Conservation (phyloP, 2,329 filamentous ascomycete species). For the Aureobasidium leucospermi region DNA sequence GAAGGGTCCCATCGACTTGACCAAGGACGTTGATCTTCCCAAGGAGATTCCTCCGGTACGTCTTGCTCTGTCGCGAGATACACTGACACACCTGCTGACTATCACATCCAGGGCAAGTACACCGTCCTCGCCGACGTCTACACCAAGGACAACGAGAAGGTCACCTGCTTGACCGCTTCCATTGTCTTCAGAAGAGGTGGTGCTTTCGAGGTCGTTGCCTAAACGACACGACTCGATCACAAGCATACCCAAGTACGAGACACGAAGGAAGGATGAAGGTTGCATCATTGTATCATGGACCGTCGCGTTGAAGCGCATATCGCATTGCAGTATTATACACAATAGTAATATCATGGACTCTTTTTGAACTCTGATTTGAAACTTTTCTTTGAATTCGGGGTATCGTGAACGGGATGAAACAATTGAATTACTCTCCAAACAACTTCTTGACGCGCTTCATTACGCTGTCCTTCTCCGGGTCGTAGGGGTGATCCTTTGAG, state of each 20-base stretch:
- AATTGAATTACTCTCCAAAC: constrained; percentile 54
- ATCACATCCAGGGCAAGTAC: constrained; percentile 89
- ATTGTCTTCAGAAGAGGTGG: constrained; percentile 52
- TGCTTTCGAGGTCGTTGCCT: constrained; percentile 13
- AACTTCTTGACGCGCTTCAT: constrained; percentile 74
- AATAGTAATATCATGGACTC: background rate
- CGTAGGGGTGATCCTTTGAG: constrained; percentile 97
- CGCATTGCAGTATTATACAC: background rate
- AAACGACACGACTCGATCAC: background rate
- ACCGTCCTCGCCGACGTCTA: constrained; percentile 80
- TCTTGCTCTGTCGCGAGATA: constrained; percentile 44
- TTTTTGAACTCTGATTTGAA: background rate
- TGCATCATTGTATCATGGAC: constrained; percentile 1
- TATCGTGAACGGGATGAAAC: background rate
- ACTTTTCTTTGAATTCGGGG: background rate
- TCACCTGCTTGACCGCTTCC: constrained; percentile 79
- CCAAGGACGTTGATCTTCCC: constrained; percentile 78
- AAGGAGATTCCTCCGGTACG: constrained; percentile 81
- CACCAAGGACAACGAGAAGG: constrained; percentile 64
- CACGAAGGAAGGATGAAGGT: background rate
- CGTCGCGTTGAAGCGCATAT: background rate
- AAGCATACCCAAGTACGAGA: background rate
- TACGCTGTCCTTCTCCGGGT: constrained; percentile 98
- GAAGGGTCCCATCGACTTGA: constrained; percentile 63
- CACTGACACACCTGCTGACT: constrained; percentile 70